Evolutionary conservation across 2,329 filamentous ascomycete species (phyloP).

Genomic region (Claviceps sp.): DNA sequence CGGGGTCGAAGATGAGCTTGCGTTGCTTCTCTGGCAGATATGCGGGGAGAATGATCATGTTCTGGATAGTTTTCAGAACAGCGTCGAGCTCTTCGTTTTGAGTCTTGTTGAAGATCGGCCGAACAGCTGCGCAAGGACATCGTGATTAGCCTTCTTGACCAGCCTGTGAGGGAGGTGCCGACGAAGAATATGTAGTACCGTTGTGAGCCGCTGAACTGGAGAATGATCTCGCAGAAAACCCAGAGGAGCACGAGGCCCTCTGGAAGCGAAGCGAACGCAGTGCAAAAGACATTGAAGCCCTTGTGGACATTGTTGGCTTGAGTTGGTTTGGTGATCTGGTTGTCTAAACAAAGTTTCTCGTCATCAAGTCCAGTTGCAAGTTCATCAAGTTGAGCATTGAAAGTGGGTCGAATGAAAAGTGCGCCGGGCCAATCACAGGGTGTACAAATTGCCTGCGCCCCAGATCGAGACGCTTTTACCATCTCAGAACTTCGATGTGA

Average conservation of each 20-base stretch:
- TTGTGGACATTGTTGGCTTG: conserved; percentile 9
- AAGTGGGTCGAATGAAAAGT: conserved; percentile 17
- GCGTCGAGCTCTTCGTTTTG: conserved; percentile 40
- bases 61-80: conserved; percentile 38
- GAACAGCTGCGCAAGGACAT: conserved; percentile 14
- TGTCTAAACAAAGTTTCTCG: conserved; percentile 7
- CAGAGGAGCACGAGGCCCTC: background rate
- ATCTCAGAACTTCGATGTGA: background rate
- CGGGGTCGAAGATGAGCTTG: conserved; percentile 35
- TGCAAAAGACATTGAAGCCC: conserved; percentile 12
- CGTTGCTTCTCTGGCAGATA: conserved; percentile 42
- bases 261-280: conserved; percentile 12
- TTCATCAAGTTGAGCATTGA: background rate
- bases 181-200: conserved; percentile 11
- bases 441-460: conserved; percentile 4
- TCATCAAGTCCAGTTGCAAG: background rate
- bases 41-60: conserved; percentile 47
- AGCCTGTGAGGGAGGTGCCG: background rate
- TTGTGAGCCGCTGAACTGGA: conserved; percentile 19
- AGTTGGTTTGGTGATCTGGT: background rate
- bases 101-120: conserved; percentile 34
- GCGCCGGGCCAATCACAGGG: conserved; percentile 24
- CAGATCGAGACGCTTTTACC: background rate
- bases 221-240: background rate
- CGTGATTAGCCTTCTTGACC: conserved; percentile 6